A percentile compares a stretch with the other conserved stretches of the same genome.
Evolutionary conservation across 1,284 basidiomycete genomes (phyloP).

Genomic region (Salmacisia buchloeana): DNA sequence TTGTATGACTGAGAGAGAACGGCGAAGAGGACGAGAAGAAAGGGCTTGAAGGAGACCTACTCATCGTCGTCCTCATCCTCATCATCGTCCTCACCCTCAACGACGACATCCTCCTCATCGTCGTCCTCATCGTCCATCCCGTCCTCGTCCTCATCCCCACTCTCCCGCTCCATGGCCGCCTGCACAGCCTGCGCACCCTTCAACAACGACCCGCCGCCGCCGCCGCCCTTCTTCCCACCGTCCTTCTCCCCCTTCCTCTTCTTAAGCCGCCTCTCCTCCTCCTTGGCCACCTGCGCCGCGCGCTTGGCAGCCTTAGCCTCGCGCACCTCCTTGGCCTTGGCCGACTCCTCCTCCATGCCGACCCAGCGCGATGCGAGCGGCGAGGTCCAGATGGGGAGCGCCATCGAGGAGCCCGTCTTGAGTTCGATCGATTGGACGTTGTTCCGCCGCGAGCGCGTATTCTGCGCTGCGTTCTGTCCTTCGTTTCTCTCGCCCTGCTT

Average conservation of each 20-base stretch:
- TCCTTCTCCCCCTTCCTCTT: background rate
- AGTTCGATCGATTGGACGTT: conserved; percentile 85
- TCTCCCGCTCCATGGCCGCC: conserved; percentile 1
- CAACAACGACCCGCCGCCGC: too few species aligned
- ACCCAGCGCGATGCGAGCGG: conserved; percentile 54
- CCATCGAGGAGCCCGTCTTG: conserved; percentile 80
- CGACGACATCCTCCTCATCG: background rate
- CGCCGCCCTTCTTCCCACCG: background rate
- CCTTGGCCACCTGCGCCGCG: conserved; percentile 5
- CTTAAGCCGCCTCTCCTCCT: conserved; percentile 8
- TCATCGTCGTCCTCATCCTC: background rate
- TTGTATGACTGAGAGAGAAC: background rate
- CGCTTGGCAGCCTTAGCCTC: conserved; percentile 1
- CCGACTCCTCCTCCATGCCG: conserved; percentile 12
- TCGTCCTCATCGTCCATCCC: background rate
- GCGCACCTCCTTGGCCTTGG: conserved; percentile 9
- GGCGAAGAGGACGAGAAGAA: background rate
- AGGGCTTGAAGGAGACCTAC: background rate
- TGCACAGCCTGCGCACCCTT: conserved; percentile 1
- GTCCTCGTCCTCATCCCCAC: background rate
- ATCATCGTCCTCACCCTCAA: background rate
- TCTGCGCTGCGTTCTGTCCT: background rate
- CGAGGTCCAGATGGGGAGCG: conserved; percentile 83
- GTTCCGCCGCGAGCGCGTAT: conserved; percentile 60
- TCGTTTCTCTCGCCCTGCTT: background rate